Evolutionary conservation across 306 rosid species (phyloP).

Genomic region (Mimosa bimucronata): DNA sequence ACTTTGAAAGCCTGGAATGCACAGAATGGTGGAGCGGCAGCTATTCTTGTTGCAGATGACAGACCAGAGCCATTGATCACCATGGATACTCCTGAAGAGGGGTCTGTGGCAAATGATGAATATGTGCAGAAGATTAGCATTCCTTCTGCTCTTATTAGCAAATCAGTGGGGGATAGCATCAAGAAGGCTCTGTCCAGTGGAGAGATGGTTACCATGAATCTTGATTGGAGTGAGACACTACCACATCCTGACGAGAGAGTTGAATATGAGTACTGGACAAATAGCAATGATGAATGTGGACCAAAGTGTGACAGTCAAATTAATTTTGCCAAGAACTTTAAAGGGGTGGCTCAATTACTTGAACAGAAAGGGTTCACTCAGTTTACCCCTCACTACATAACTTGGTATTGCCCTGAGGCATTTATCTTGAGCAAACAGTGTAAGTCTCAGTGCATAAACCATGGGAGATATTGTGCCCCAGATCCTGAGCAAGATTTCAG

Average conservation of each 20-base stretch:
- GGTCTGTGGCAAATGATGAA: slow-evolving; percentile 53
- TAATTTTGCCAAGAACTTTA: slow-evolving; percentile 72
- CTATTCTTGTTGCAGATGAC: slow-evolving; percentile 92
- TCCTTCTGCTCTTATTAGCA: slow-evolving; percentile 91
- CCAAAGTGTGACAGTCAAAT: slow-evolving; percentile 84
- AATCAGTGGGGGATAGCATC: slow-evolving; percentile 77
- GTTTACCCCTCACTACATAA: slow-evolving; percentile 89
- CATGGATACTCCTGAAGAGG: slow-evolving; percentile 97
- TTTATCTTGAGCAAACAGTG: slow-evolving; percentile 82
- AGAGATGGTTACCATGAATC: slow-evolving; percentile 84
- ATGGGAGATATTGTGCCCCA: slow-evolving; percentile 95
- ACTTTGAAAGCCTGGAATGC: slow-evolving; percentile 97
- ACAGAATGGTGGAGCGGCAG: slow-evolving; percentile 95
- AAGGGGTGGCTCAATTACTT: slow-evolving; percentile 94
- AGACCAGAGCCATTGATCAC: slow-evolving; percentile 77
- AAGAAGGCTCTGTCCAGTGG: slow-evolving; percentile 62
- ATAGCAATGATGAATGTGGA: slow-evolving; percentile 97
- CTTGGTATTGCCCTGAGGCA: slow-evolving; percentile 96
- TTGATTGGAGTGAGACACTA: slow-evolving; percentile 98
- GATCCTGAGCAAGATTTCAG: slow-evolving; percentile 95
- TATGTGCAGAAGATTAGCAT: slow-evolving; percentile 77
- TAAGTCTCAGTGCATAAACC: slow-evolving; percentile 88
- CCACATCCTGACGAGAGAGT: slow-evolving; percentile 99
- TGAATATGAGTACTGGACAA: slow-evolving; percentile 96
- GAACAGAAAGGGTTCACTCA: slow-evolving; percentile 87